Base-by-base conservation (phyloP, 352 stramenopile species). In the Pythium pyrilobum region DNA sequence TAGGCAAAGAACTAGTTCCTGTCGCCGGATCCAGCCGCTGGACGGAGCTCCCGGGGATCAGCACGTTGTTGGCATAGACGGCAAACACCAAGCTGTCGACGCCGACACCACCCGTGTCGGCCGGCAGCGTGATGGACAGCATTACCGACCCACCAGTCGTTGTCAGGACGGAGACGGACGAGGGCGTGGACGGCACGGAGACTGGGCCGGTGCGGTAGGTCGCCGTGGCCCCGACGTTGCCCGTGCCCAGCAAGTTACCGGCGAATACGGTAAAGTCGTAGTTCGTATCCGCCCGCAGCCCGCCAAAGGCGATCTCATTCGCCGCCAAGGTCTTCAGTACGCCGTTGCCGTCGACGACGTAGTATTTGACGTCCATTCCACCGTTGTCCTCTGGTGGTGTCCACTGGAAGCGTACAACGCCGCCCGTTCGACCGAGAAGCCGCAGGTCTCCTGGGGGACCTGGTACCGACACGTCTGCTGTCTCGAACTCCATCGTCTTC, bases 201-300 rank as follows among this genome's bases (percentile, higher is more conserved):
- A 65, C 20, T 11, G 10, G 5, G 16, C 39, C 56, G 1, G 77
- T 88, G 39, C 27, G 44, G 39, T 83, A 70, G 0, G 21, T 58
- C 4, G 44, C 52, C 0, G 53, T 49, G 5, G 42, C 38, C 16
- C 72, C 58, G 40, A 83, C 64, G 2, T 64, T 72, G 20, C 66
- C 69, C 8, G 44, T 48, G 9, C 77, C 77, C 0, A 85, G 41
- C 20, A 42, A 57, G 46, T 88, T 88, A 4, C 24, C 55, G 2
- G 72, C 72, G 28, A 63, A 86, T 0, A 86, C 77, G 24, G 63
- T 70, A 43, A 88, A 80, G 1, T 69, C 62, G 21, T 86, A 86
- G 13, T 36, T 45, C 9, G 38, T 76, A 29, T 69, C 52, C 7
- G 71, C 72, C 5, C 74, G 21, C 8, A 88, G 56, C 0, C 65